Evolutionary conservation across 352 stramenopile species (phyloP), one percentile per base, ranked within the genome.

Genomic region (Globisporangium apiculatum): DNA sequence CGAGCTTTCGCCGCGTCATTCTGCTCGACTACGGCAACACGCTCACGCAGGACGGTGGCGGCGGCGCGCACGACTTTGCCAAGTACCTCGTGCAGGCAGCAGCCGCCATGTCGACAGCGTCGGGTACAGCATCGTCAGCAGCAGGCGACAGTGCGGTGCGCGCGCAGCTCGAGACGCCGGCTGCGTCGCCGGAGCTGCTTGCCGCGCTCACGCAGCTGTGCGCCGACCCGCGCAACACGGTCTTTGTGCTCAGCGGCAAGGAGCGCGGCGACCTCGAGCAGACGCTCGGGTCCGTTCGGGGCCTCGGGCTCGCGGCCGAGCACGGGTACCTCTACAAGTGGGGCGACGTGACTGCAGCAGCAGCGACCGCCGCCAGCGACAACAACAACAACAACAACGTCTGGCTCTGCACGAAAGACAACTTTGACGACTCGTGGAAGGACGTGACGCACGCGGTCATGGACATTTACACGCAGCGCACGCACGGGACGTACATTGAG

Each of bases 401-500:
- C 36, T 93, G 83, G 80, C 64, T 92, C 53, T 96, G 76, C 61
- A 92, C 80, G 45, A 94, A 91, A 64, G 78, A 94, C 64, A 90
- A 93, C 62, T 96, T 96, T 66, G 91, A 98, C 61, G 87, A 97
- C 51, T 97, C 89, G 49, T 99, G 97, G 97, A 98, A 98, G 65
- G 91, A 98, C 46, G 83, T 98, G 53, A 96, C 91, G 5, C 90
- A 98, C 64, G 89, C 86, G 35, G 96, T 99, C 48, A 99, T 99
- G 97, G 92, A 99, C 75, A 97, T 99, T 53, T 99, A 99, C 84
- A 97, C 96, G 8, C 95, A 94, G 65, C 83, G 96, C 54, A 99
- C 98, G 5, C 97, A 99, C 71, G 97, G 98, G 58, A 99, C 97
- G 49, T 99, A 99, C 69, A 97, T 99, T 41, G 97, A 99, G 80